Base-by-base conservation (phyloP, 345 rosid genomes). In the Cardiospermum halicacabum region DNA sequence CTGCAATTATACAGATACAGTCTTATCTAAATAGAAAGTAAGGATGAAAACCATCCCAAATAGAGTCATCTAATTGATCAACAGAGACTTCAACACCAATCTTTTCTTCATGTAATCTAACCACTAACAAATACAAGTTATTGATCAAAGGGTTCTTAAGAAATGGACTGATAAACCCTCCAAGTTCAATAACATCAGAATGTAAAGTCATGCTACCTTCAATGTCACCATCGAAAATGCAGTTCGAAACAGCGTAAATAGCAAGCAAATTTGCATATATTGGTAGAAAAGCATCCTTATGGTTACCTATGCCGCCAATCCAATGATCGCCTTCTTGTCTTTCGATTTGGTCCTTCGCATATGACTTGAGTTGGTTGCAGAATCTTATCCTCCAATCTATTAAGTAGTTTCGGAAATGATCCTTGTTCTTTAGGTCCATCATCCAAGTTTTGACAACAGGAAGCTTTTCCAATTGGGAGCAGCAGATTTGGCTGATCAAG, bases 291-390 rank as follows among this genome's bases (percentile, higher is more conserved):
- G 88, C 83, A 71, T 93, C 98, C 80, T 88, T 90, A 72, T 90
- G 98, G 82, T 90, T 90, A 34, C 95, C 96, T 0, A 79, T 73
- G 42, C 97, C 89, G 3, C 95, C 92, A 45, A 94, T 81, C 99
- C 92, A 88, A 24, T 82, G 77, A 58, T 62, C 74, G 58, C 59
- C 77, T 47, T 80, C 83, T 59, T 75, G 76, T 64, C 66, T 68
- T 18, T 66, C 65, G 1, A 69, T 53, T 40, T 78, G 79, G 62
- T 86, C 85, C 68, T 72, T 68, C 0, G 87, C 80, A 53, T 86
- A 90, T 5, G 73, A 77, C 53, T 67, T 74, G 76, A 94, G 74
- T 77, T 80, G 92, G 47, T 66, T 56, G 50, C 48, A 70, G 66
- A 84, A 91, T 65, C 75, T 85, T 40, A 13, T 66, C 66, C 92